A percentile compares a stretch with the other conserved stretches of the same genome.
These are phyloP conservation scores for Vaccinium darrowii DNA, from an alignment of 148 eudicot species.

Conservation along the genomic window DNA sequence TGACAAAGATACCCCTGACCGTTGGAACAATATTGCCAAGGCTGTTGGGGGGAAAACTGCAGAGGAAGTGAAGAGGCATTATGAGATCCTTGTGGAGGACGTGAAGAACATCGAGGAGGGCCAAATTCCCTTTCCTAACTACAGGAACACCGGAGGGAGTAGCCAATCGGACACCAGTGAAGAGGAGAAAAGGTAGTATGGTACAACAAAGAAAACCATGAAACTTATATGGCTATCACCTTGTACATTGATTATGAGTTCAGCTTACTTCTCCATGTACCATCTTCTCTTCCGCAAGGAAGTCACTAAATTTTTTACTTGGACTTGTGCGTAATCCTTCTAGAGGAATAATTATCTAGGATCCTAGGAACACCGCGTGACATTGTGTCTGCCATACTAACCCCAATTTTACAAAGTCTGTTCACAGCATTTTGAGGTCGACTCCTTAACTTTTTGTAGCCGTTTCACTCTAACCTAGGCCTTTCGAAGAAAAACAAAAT, in stretches of 20 bases:
- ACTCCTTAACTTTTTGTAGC: background rate
- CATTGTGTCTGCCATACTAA: background rate
- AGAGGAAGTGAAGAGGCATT: constrained; percentile 54
- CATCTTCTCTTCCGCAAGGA: background rate
- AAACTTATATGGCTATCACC: background rate
- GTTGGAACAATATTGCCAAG: constrained; percentile 45
- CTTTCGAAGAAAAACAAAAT: background rate
- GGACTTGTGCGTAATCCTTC: background rate
- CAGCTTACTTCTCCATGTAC: background rate
- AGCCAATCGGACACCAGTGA: constrained; percentile 13
- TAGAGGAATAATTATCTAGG: background rate
- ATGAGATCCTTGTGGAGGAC: constrained; percentile 44
- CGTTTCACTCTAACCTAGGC: background rate
- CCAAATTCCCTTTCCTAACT: constrained; percentile 46
- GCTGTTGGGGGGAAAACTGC: constrained; percentile 44
- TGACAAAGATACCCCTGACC: constrained; percentile 51
- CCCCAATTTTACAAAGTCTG: background rate
- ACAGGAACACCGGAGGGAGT: constrained; percentile 22
- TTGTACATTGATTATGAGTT: background rate
- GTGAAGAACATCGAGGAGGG: constrained; percentile 46
- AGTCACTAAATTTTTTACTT: background rate
- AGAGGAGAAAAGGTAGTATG: constrained; percentile 10
- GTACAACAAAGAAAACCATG: background rate
- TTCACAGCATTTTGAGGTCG: background rate
- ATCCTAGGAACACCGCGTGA: background rate